Conservation (phyloP, 2,329 filamentous ascomycete genomes). For the Stachybotrys elegans region DNA sequence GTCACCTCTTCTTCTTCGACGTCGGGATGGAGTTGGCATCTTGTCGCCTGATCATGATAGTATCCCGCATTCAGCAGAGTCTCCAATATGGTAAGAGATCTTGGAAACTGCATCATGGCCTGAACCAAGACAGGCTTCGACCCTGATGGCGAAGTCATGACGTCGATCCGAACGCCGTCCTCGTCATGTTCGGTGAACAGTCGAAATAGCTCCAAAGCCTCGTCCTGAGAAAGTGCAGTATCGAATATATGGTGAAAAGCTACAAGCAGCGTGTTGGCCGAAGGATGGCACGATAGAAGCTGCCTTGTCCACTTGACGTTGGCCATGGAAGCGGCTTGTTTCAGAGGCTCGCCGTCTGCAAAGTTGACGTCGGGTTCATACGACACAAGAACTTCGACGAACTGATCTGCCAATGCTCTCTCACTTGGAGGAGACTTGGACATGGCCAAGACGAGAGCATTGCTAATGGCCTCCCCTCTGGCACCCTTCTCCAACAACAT, state of each 20-base stretch:
- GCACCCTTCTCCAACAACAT: constrained; percentile 46
- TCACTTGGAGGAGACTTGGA: constrained; percentile 33
- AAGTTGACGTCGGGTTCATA: constrained; percentile 44
- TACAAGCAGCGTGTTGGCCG: constrained; percentile 41
- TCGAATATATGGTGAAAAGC: constrained; percentile 55
- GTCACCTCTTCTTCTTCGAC: constrained; percentile 50
- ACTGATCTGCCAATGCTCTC: constrained; percentile 35
- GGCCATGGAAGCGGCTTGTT: constrained; percentile 47
- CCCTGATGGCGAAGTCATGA: constrained; percentile 37
- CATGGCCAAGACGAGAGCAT: constrained; percentile 41
- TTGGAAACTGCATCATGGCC: constrained; percentile 50
- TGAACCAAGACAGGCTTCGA: constrained; percentile 45
- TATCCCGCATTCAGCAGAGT: constrained; percentile 52
- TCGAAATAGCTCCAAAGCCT: constrained; percentile 43
- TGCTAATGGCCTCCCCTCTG: constrained; percentile 37
- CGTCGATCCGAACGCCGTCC: constrained; percentile 44
- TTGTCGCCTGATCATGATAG: constrained; percentile 51
- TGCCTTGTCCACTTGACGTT: constrained; percentile 43
- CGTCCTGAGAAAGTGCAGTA: constrained; percentile 42
- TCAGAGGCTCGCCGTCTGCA: constrained; percentile 48
- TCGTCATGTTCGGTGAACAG: constrained; percentile 47
- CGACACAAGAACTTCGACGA: constrained; percentile 34
- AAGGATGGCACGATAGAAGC: constrained; percentile 46
- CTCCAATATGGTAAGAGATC: constrained; percentile 46
- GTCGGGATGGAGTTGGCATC: constrained; percentile 36